Evolutionary conservation across 768 basidiomycete genomes (phyloP).

Genomic region (Rhizopogon vesiculosus): DNA sequence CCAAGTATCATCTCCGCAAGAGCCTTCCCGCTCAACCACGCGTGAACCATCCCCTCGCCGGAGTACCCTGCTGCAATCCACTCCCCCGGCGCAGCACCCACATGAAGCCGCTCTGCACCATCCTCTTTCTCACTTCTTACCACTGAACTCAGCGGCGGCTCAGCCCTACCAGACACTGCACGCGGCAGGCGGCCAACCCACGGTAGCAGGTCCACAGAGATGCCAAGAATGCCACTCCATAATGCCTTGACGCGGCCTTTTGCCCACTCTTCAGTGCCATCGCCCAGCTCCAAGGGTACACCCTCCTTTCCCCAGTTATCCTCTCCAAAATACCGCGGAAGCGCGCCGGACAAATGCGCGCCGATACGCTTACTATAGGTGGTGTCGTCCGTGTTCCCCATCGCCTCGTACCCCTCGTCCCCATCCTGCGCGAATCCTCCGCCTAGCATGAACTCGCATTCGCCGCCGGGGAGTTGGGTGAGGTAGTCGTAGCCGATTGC

Average conservation of each 20-base stretch:
- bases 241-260: constrained; percentile 44
- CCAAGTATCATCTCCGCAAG: constrained; percentile 56
- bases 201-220: constrained; percentile 57
- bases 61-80: constrained; percentile 71
- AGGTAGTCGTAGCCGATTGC: constrained; percentile 56
- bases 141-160: constrained; percentile 9
- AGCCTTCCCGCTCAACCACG: constrained; percentile 61
- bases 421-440: constrained; percentile 43
- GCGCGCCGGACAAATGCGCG: constrained; percentile 37
- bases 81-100: constrained; percentile 45
- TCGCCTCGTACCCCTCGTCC: constrained; percentile 24
- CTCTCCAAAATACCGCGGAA: constrained; percentile 51
- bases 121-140: not conserved
- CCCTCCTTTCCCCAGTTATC: constrained; percentile 36
- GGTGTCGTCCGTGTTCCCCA: constrained; percentile 37
- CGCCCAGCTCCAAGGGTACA: constrained; percentile 9
- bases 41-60: constrained; percentile 73
- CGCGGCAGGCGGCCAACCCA: constrained; percentile 69
- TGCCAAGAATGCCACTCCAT: constrained; percentile 64
- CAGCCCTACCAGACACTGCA: constrained; percentile 38
- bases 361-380: constrained; percentile 22
- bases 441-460: constrained; percentile 58
- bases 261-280: constrained; percentile 23
- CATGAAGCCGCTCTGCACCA: not conserved
- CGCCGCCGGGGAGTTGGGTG: constrained; percentile 49